Evolutionary conservation across 2,329 filamentous ascomycete genomes (phyloP).

Genomic region (Sporothrix globosa): DNA sequence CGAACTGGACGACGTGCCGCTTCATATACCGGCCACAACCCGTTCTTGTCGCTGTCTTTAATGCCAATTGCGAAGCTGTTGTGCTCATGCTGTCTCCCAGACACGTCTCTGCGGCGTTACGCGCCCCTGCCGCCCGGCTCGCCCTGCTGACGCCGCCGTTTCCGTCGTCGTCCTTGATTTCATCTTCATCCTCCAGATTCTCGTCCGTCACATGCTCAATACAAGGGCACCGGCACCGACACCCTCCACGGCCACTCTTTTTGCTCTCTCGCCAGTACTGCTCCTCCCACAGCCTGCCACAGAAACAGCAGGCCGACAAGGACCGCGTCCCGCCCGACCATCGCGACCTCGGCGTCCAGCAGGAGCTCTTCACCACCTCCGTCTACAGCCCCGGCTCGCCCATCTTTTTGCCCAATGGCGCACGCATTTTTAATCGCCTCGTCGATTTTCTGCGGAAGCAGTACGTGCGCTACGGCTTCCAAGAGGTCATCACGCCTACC

Average conservation of each 20-base stretch:
- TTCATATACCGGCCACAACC: conserved; percentile 4
- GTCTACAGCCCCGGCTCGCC: conserved; percentile 82
- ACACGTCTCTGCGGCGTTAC: conserved; percentile 35
- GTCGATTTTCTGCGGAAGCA: conserved; percentile 80
- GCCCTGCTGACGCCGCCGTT: background rate
- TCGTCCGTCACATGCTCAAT: background rate
- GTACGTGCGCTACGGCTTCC: conserved; percentile 81
- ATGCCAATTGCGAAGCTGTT: conserved; percentile 20
- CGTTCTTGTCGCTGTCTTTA: background rate
- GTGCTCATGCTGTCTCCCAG: conserved; percentile 40
- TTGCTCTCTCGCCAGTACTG: conserved; percentile 38
- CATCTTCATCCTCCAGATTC: background rate
- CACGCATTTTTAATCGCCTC: conserved; percentile 81
- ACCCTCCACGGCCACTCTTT: background rate
- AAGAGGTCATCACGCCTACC: conserved; percentile 85
- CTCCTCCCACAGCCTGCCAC: conserved; percentile 40
- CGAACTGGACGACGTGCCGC: background rate
- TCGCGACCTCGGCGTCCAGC: conserved; percentile 62
- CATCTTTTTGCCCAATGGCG: conserved; percentile 79
- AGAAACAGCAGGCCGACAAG: conserved; percentile 30
- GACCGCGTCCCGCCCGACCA: conserved; percentile 54
- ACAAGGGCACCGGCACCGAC: background rate
- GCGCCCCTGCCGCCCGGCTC: conserved; percentile 11
- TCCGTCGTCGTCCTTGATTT: background rate
- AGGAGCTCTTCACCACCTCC: conserved; percentile 79